Base-by-base conservation (phyloP, 2,329 filamentous ascomycete species). In the Verticillium albo-atrum region DNA sequence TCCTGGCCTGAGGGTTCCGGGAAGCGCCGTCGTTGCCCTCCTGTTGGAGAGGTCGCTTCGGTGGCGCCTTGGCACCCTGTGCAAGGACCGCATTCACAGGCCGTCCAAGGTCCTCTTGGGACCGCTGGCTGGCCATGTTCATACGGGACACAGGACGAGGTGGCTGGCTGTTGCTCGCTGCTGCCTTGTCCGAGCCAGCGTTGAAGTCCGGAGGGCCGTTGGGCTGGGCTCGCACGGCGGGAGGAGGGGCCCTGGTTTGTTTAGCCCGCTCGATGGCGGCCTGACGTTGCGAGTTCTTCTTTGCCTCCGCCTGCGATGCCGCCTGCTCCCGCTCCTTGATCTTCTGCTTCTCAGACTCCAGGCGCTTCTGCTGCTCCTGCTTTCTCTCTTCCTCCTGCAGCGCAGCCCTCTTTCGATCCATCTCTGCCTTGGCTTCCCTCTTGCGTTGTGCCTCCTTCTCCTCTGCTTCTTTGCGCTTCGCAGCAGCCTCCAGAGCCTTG, bases 391-490 rank as follows among this genome's bases (percentile, higher is more conserved):
- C 88, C 61, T 89, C 87, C 65, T 89, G 87, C 20, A 77, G 72
- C 6, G 84, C 85, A 54, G 85, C 84, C 61, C 89, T 83, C 75
- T 92, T 92, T 54, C 89, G 87, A 70, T 96, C 92, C 34, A 90
- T 77, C 67, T 96, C 91, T 17, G 87, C 84, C 74, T 96, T 97
- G 37, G 89, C 87, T 23, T 96, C 90, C 9, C 88, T 87, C 68
- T 91, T 94, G 55, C 88, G 86, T 67, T 92, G 88, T 15, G 86
- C 85, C 64, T 92, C 90, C 54, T 87, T 86, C 70, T 96, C 91
- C 67, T 96, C 92, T 70, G 88, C 89, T 71, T 96, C 92, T 70
- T 89, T 94, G 73, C 92, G 93, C 68, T 87, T 89, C 42, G 91
- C 89, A 2, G 89, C 91, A 54, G 89, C 80, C 58, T 93, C 86